Conservation (phyloP, 2,329 filamentous ascomycete species). For the Penicillium sp. region DNA sequence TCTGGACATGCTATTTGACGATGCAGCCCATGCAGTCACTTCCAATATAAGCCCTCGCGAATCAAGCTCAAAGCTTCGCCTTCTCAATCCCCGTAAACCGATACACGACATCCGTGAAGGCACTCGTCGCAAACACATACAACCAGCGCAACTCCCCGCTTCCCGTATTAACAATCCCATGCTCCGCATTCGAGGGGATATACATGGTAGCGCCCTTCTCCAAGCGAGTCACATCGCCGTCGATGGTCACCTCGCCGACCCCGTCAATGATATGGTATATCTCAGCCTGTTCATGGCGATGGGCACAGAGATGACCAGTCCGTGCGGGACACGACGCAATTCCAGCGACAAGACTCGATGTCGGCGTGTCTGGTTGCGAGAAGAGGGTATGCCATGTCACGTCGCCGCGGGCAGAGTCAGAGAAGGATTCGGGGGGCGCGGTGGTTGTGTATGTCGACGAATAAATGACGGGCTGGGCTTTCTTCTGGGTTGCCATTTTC, state of each 20-base stretch:
- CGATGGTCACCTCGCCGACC: conserved; percentile 37
- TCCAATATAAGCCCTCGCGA: too few relatives aligned
- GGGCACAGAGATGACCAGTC: conserved; percentile 37
- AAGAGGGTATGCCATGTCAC: conserved; percentile 44
- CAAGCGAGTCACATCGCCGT: conserved; percentile 36
- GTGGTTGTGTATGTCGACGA: conserved; percentile 7
- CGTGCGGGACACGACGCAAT: conserved; percentile 36
- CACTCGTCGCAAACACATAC: conserved; percentile 42
- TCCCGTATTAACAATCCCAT: conserved; percentile 38
- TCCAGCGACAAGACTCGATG: conserved; percentile 38
- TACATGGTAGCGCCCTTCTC: conserved; percentile 38
- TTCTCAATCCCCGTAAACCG: conserved; percentile 26
- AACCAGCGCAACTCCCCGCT: conserved; percentile 38
- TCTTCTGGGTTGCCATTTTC: background rate
- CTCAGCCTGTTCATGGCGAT: conserved; percentile 45
- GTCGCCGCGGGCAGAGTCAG: conserved; percentile 7
- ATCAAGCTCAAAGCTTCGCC: conserved; percentile 9
- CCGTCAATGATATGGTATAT: conserved; percentile 45
- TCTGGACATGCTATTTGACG: too few relatives aligned
- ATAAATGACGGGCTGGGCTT: conserved; percentile 9
- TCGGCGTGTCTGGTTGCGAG: conserved; percentile 34
- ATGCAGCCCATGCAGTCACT: too few relatives aligned
- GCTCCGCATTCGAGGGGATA: conserved; percentile 46
- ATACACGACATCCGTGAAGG: conserved; percentile 43
- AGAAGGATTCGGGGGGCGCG: conserved; percentile 18